Conservation (phyloP, 495 filamentous ascomycete genomes). For the Paragyromitra xinjiangensis region DNA sequence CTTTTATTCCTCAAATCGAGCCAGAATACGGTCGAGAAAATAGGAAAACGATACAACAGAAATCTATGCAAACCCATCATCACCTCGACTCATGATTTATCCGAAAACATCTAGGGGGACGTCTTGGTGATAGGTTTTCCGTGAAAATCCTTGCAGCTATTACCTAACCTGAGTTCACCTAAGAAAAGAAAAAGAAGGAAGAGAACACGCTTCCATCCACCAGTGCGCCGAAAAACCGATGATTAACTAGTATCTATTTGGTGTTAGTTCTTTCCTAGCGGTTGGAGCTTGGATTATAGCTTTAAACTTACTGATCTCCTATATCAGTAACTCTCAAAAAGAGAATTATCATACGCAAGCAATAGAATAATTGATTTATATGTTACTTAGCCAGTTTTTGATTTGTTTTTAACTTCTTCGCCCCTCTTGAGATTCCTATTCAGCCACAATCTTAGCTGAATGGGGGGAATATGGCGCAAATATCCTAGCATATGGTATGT, state of each 20-base stretch:
- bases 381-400: too few relatives aligned
- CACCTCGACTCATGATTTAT: neutral
- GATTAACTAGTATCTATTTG: neutral
- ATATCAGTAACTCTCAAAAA: too few relatives aligned
- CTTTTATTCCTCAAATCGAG: neutral
- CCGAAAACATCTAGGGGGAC: neutral
- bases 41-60: neutral
- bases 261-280: too few relatives aligned
- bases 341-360: too few relatives aligned
- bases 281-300: too few relatives aligned
- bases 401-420: too few relatives aligned
- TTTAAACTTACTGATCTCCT: too few relatives aligned
- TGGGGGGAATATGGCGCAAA: too few relatives aligned
- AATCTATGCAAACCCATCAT: neutral
- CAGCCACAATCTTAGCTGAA: too few relatives aligned
- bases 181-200: neutral
- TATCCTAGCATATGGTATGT: too few relatives aligned
- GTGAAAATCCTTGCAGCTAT: neutral
- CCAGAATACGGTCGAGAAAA: neutral
- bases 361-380: too few relatives aligned
- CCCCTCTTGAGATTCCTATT: too few relatives aligned
- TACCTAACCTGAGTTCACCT: neutral
- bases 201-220: neutral
- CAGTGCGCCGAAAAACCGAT: neutral
- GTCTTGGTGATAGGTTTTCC: neutral